Base-by-base conservation (phyloP, 306 rosid genomes). In the Benincasa hispida region DNA sequence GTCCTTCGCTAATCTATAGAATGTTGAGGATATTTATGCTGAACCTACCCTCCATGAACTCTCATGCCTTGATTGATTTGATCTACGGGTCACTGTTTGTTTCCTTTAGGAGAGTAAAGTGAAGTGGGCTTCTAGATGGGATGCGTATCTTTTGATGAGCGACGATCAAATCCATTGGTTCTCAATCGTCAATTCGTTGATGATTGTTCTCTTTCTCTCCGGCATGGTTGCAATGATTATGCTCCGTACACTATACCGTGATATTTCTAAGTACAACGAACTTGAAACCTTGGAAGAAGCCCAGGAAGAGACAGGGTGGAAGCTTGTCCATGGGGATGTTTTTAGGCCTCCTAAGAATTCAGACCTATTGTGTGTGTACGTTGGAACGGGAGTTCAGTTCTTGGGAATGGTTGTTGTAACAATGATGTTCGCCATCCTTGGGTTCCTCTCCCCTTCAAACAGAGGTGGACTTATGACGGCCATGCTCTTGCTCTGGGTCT, bases 61-160 rank as follows among this genome's bases (percentile, higher is more conserved):
- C 42, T 19, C 51, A 25, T 67, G 54, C 54, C 53, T 70, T 45
- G 17, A 9, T 35, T 65, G 6, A n/a, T 21, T 67, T 65, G 6
- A n/a, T 21, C 39, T 66, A 35, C 15, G 72, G 47, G 50, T 18
- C 25, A 35, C 72, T 19, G 18, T 65, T n/a, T 67, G 34, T 67
- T 21, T 41, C 59, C 79, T 83, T 72, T 83, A 94, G 98, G 92
- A 84, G 81, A 94, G 97, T 85, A 89, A 88, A 21, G 98, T 93
- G 84, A 93, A 93, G 90, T 93, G 98, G 98, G 98, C 98, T 68
- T 93, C 97, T 76, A 84, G 98, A 83, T 93, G 98, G 98, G 98
- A 93, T 89, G 92, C 98, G 72, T 91, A 93, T 90, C 90, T 91
- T 78, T 83, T 94, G 42, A 94, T 94, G 99, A 92, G 85, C 35